Conservation (phyloP, 495 filamentous ascomycete species). For the Elaphomyces granulatus region DNA sequence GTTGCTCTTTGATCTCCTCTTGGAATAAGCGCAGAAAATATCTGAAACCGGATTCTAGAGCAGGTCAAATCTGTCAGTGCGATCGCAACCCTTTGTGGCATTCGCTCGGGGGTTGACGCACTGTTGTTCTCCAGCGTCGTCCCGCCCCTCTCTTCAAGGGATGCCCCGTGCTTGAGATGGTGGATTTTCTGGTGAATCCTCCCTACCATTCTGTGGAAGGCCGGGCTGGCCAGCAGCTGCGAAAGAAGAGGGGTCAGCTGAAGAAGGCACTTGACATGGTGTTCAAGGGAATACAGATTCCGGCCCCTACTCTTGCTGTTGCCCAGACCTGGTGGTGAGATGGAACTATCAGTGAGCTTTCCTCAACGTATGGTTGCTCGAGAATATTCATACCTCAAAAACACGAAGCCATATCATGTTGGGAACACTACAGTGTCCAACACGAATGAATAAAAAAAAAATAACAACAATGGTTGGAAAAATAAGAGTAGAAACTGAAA, state of each 20-base stretch:
- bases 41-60: conserved; percentile 15
- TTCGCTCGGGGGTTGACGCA: conserved; percentile 12
- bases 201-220: conserved; percentile 46
- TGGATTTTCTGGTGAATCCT: conserved; percentile 40
- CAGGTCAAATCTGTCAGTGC: conserved; percentile 8
- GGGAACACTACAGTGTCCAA: too few species aligned
- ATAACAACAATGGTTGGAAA: too few species aligned
- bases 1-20: conserved; percentile 45
- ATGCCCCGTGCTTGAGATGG: conserved; percentile 36
- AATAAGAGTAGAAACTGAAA: too few species aligned
- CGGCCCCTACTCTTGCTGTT: conserved; percentile 24
- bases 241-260: not conserved
- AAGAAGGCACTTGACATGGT: conserved; percentile 2
- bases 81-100: conserved; percentile 1
- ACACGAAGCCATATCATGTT: conserved; percentile 25
- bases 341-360: conserved; percentile 1
- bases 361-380: not conserved
- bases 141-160: conserved; percentile 43
- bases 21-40: conserved; percentile 41
- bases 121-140: conserved; percentile 37
- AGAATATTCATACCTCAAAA: conserved; percentile 31
- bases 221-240: conserved; percentile 44
- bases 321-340: conserved; percentile 24
- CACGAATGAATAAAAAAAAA: too few species aligned
- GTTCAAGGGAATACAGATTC: conserved; percentile 2